Percentiles rank a stretch among this genome's conserved stretches.
Conservation (phyloP, 192 early-diverging fungal genomes). For the Gigaspora rosea region DNA sequence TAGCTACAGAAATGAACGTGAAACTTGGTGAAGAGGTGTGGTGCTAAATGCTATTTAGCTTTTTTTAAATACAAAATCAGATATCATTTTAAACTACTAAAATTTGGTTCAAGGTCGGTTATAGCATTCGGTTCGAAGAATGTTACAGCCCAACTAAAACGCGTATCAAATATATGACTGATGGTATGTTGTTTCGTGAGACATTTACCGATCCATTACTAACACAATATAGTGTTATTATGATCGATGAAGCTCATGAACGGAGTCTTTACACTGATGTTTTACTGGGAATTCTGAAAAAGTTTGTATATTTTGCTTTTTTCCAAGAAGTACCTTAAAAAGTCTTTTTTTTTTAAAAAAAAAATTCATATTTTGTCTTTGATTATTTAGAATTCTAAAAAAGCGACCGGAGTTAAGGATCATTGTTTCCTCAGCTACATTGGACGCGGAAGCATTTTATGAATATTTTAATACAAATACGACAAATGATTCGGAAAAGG, state of each 20-base stretch:
- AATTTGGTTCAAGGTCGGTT: conserved; percentile 60
- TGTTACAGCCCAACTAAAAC: conserved; percentile 53
- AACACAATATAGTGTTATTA: conserved; percentile 77
- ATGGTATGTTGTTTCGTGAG: conserved; percentile 91
- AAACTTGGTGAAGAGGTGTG: conserved; percentile 62
- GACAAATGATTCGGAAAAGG: conserved; percentile 40
- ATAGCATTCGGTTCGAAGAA: conserved; percentile 78
- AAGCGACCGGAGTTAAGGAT: conserved; percentile 70
- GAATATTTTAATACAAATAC: conserved; percentile 69
- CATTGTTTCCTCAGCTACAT: conserved; percentile 81
- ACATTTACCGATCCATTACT: conserved; percentile 81
- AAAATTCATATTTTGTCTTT: background rate
- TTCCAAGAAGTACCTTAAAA: background rate
- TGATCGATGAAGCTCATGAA: conserved; percentile 98
- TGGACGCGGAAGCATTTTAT: conserved; percentile 72
- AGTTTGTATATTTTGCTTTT: conserved; percentile 64
- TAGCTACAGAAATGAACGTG: conserved; percentile 71
- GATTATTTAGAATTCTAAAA: conserved; percentile 62
- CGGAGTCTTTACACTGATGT: conserved; percentile 87
- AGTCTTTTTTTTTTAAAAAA: background rate
- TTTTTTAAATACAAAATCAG: background rate
- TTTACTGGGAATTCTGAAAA: conserved; percentile 73
- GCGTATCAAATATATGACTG: conserved; percentile 83
- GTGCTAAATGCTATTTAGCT: background rate
- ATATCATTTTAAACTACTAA: background rate